Base-by-base conservation (phyloP, 2,329 filamentous ascomycete species). In the Shiraia bambusicola region DNA sequence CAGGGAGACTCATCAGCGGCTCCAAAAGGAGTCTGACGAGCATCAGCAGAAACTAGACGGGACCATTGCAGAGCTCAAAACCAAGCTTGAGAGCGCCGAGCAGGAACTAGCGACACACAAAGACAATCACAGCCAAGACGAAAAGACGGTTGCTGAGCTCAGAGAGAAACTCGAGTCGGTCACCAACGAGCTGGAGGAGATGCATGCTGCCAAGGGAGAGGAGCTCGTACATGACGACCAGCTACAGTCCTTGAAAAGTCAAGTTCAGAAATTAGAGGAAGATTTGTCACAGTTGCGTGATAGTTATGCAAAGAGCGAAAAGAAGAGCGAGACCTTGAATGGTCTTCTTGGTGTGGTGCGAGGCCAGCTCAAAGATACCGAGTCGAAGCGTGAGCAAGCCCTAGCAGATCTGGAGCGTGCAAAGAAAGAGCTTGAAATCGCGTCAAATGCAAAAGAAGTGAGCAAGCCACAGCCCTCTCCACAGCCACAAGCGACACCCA, bases 321-420 rank as follows among this genome's bases (percentile, higher is more conserved):
- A 81, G 65, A 73, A 75, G 13, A 64, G 74, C 17, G 71, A 74
- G 17, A 79, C 79, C 1, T 63, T 82, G 36, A 76, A 80, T 40
- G 69, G 71, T n/a, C 60, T 83, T 14, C 73, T 83, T 26, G 72
- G 73, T n/a, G 77, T 67, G 24, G 66, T 83, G 15, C 74, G 75
- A 26, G 68, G 69, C 13, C 76, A 83, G 54, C 59, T 81, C 11
- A 75, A 76, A 57, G 69, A 75, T n/a, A 74, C 76, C 1, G 77
- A 82, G 48, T 64, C 69, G 6, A 72, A 72, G 15, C 72, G 77
- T 30, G 69, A 72, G 15, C 61, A 68, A 6, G 59, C 77, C 12
- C 70, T 76, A 47, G 58, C 58, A 4, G 70, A 76, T 17, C 56
- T 76, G 2, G 63, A 72, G 16, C 45, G 54, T 35, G 49, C 51